phyloP scores from a whole-genome alignment of 768 basidiomycete species.

The Tylopilus sp. region DNA sequence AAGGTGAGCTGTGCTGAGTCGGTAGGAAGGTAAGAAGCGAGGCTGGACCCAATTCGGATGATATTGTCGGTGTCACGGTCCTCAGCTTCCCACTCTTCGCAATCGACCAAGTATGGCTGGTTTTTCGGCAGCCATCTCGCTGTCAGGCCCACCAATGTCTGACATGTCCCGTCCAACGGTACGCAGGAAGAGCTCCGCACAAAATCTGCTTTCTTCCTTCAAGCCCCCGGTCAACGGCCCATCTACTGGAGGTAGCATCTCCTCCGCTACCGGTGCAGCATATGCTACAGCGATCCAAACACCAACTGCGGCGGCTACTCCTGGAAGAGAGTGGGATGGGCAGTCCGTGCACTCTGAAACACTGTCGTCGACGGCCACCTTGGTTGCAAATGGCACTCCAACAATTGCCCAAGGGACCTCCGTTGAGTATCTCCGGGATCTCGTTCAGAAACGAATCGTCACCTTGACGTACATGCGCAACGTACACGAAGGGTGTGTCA shows the following conservation, averaged over 20 bases:
- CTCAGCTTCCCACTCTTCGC: background rate
- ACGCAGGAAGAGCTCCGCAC: slow-evolving; percentile 83
- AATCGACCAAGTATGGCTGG: slow-evolving; percentile 10
- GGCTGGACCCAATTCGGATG: slow-evolving; percentile 16
- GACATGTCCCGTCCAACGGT: slow-evolving; percentile 51
- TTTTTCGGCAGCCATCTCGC: slow-evolving; percentile 17
- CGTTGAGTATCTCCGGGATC: slow-evolving; percentile 73
- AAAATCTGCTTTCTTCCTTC: slow-evolving; percentile 78
- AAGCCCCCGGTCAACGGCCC: slow-evolving; percentile 34
- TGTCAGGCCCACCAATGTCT: slow-evolving; percentile 29
- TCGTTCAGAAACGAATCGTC: slow-evolving; percentile 80
- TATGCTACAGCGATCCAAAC: slow-evolving; percentile 36
- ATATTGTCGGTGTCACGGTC: background rate
- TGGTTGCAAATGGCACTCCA: slow-evolving; percentile 35
- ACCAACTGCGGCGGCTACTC: slow-evolving; percentile 37
- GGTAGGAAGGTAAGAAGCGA: slow-evolving; percentile 2
- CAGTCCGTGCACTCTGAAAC: slow-evolving; percentile 60
- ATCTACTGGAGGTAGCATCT: slow-evolving; percentile 32
- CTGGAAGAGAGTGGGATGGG: slow-evolving; percentile 65
- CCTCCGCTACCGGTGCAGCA: slow-evolving; percentile 37
- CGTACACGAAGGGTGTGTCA: slow-evolving; percentile 79
- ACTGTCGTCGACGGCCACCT: slow-evolving; percentile 36
- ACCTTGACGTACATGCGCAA: slow-evolving; percentile 83
- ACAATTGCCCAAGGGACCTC: slow-evolving; percentile 58
- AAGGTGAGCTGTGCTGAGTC: slow-evolving; percentile 1